Conservation (phyloP, 495 filamentous ascomycete genomes). For the Hypoxylon intermedium region DNA sequence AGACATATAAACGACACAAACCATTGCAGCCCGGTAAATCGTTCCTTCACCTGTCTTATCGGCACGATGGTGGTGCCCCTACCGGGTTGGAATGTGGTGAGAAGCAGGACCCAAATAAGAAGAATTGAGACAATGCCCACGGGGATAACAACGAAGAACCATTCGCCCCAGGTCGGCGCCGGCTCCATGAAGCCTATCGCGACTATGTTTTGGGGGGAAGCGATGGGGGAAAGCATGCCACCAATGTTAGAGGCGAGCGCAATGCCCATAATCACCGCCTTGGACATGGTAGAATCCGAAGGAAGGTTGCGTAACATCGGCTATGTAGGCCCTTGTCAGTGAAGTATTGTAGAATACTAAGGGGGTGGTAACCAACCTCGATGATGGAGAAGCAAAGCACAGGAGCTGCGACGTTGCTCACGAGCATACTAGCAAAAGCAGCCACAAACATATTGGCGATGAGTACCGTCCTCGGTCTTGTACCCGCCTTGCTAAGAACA, state of each 20-base stretch:
- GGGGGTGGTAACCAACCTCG: conserved; percentile 60
- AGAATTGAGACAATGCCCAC: conserved; percentile 90
- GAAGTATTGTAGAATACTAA: background rate
- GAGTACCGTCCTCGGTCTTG: conserved; percentile 83
- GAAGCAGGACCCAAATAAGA: conserved; percentile 85
- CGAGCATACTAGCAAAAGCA: conserved; percentile 97
- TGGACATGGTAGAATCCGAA: conserved; percentile 86
- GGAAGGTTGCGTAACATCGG: conserved; percentile 94
- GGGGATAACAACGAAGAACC: conserved; percentile 95
- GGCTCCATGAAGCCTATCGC: conserved; percentile 94
- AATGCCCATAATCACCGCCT: conserved; percentile 94
- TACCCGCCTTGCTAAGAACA: conserved; percentile 95
- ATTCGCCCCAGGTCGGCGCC: conserved; percentile 86
- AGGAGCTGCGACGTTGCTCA: conserved; percentile 96
- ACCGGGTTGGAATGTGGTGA: conserved; percentile 83
- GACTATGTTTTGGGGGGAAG: conserved; percentile 96
- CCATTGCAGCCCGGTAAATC: conserved; percentile 87
- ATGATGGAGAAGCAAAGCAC: conserved; percentile 99
- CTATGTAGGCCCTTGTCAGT: conserved; percentile 48
- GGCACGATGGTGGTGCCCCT: conserved; percentile 89
- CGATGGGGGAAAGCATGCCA: conserved; percentile 94
- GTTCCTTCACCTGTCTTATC: conserved; percentile 85
- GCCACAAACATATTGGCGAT: conserved; percentile 98
- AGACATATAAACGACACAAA: conserved; percentile 88
- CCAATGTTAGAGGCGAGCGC: conserved; percentile 95